Evolutionary conservation across 108 stramenopile genomes (phyloP).

Genomic region (Cyclostephanos tholiformis): DNA sequence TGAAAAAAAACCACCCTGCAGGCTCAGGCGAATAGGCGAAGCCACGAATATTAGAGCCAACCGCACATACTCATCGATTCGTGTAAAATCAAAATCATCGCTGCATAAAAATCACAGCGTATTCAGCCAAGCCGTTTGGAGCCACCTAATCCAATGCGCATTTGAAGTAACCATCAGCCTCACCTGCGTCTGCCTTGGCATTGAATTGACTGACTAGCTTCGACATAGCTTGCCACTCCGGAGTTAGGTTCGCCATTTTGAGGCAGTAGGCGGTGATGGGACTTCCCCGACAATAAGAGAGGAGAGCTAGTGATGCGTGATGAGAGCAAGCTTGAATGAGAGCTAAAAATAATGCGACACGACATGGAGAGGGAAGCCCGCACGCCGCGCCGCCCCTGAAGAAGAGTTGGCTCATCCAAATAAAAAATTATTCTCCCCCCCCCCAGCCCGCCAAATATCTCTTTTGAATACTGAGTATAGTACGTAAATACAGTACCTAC

Average conservation of each 20-base stretch:
- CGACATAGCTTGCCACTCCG: conserved; percentile 57
- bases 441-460: too few species aligned
- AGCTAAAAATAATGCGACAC: not conserved
- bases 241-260: conserved; percentile 27
- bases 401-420: too few species aligned
- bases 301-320: too few species aligned
- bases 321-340: too few species aligned
- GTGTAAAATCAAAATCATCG: not conserved
- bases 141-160: not conserved
- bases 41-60: too few species aligned
- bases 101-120: not conserved
- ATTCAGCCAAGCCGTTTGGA: too few species aligned
- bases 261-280: not conserved
- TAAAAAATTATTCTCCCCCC: too few species aligned
- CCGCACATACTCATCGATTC: not conserved
- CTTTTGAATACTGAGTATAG: too few species aligned
- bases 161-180: conserved; percentile 6
- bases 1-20: conserved; percentile 2
- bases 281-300: not conserved
- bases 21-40: not conserved
- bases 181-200: conserved; percentile 77
- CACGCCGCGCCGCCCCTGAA: too few species aligned
- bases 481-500: too few species aligned
- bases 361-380: too few species aligned
- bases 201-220: conserved; percentile 71